These are phyloP conservation scores for Quercus suber DNA, from an alignment of 306 rosid species.

Conservation along the genomic window DNA sequence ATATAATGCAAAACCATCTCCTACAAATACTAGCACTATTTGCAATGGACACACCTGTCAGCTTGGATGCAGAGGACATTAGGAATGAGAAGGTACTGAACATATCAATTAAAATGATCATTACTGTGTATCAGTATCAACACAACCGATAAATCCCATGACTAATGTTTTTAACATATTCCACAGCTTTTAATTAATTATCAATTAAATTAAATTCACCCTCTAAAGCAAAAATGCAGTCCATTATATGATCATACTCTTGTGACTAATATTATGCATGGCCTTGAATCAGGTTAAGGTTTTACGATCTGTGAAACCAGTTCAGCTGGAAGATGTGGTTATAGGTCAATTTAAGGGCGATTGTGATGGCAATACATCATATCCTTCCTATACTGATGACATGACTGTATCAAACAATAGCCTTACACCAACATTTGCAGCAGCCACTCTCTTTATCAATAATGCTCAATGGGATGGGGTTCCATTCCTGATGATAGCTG, in stretches of 20 bases:
- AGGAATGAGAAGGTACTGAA: slow-evolving; percentile 83
- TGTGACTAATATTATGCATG: background rate
- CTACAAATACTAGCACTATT: slow-evolving; percentile 89
- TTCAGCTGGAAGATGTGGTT: slow-evolving; percentile 80
- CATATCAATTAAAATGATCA: background rate
- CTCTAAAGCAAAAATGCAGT: background rate
- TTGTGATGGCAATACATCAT: slow-evolving; percentile 61
- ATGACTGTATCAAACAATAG: slow-evolving; percentile 78
- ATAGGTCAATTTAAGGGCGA: slow-evolving; percentile 93
- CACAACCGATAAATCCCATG: background rate
- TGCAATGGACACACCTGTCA: slow-evolving; percentile 98
- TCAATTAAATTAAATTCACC: background rate
- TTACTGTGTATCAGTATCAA: background rate
- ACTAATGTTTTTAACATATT: background rate
- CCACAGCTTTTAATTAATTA: background rate
- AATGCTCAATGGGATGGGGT: slow-evolving; percentile 99
- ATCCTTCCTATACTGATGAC: slow-evolving; percentile 75
- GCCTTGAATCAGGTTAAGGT: slow-evolving; percentile 76
- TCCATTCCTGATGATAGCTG: slow-evolving; percentile 97
- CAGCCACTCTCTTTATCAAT: slow-evolving; percentile 82
- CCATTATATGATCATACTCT: background rate
- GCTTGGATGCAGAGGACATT: slow-evolving; percentile 94
- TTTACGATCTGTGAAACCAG: slow-evolving; percentile 79
- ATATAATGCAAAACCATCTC: slow-evolving; percentile 97
- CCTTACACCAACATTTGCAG: slow-evolving; percentile 95